These are phyloP conservation scores for Pyrrhoderma noxium DNA, from an alignment of 1,284 basidiomycete species.

Conservation along the genomic window DNA sequence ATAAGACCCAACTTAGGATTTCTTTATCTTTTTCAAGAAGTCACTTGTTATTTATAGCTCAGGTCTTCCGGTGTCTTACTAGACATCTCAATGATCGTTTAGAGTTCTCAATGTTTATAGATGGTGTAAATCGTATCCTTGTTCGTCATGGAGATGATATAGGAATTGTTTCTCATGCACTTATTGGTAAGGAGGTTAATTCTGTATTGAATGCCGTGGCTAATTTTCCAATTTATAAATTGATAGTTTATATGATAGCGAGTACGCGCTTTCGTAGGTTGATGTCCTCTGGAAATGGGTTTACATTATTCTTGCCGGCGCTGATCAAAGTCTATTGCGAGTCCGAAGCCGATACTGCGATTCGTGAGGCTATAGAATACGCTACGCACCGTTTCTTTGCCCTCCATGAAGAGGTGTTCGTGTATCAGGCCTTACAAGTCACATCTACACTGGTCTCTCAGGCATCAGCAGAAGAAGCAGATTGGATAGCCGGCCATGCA, in stretches of 20 bases:
- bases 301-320: constrained; percentile 64
- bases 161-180: constrained; percentile 60
- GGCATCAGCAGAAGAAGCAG: constrained; percentile 38
- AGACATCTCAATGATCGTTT: constrained; percentile 69
- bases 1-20: constrained; percentile 16
- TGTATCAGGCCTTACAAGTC: constrained; percentile 67
- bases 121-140: constrained; percentile 64
- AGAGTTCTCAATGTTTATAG: constrained; percentile 61
- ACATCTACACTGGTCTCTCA: constrained; percentile 49
- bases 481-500: constrained; percentile 44
- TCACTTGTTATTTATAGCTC: constrained; percentile 61
- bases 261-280: constrained; percentile 71
- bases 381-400: constrained; percentile 67
- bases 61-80: constrained; percentile 69
- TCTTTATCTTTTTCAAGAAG: constrained; percentile 62
- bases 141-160: constrained; percentile 62
- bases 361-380: constrained; percentile 66
- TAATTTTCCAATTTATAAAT: neutral
- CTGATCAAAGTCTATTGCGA: constrained; percentile 64
- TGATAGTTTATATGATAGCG: constrained; percentile 58
- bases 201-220: neutral
- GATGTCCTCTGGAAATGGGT: constrained; percentile 65
- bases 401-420: constrained; percentile 66
- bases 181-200: constrained; percentile 49
- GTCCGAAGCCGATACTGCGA: constrained; percentile 44